Conservation (phyloP, 2,329 filamentous ascomycete genomes). For the Scleromitrula shiraiana region DNA sequence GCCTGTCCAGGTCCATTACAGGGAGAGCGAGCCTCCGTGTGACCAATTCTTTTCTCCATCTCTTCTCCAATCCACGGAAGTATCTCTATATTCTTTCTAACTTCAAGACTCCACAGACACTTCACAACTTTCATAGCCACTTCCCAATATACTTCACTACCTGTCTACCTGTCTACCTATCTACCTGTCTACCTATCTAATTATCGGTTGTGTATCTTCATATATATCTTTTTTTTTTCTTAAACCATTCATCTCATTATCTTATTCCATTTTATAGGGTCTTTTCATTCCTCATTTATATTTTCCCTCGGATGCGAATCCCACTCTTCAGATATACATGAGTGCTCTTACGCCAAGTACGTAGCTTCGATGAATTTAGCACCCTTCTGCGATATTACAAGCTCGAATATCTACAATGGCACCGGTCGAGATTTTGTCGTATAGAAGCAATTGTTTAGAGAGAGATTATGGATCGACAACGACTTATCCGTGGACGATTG, state of each 20-base stretch:
- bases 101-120: neutral
- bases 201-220: neutral
- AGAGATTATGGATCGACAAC: conserved; percentile 34
- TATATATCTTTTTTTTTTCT: neutral
- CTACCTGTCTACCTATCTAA: too few relatives aligned
- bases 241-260: conserved; percentile 5
- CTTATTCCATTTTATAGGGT: neutral
- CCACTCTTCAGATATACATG: conserved; percentile 9
- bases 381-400: conserved; percentile 24
- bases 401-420: conserved; percentile 36
- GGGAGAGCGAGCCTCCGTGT: neutral
- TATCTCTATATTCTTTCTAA: too few relatives aligned
- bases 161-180: too few relatives aligned
- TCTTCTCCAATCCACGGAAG: too few relatives aligned
- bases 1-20: neutral
- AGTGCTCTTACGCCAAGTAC: conserved; percentile 11
- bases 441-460: conserved; percentile 33
- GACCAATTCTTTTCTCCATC: neutral
- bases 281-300: neutral
- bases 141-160: too few relatives aligned
- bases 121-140: neutral
- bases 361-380: conserved; percentile 30
- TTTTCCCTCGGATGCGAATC: conserved; percentile 10
- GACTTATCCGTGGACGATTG: conserved; percentile 37
- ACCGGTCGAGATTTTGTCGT: conserved; percentile 35